Conservation (phyloP, 306 rosid species). For the Quercus suber region DNA sequence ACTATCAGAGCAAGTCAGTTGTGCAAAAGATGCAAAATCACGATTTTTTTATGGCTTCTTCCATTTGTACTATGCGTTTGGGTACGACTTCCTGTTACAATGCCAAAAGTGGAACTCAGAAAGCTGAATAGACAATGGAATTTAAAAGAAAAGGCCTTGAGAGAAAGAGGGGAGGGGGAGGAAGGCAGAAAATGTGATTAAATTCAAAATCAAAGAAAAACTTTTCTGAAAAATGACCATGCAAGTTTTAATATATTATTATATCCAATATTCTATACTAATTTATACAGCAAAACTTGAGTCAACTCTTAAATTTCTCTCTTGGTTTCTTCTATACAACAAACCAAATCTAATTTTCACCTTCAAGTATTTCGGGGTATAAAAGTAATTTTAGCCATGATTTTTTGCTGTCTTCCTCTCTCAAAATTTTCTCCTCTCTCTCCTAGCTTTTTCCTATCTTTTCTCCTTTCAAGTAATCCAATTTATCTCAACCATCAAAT, state of each 20-base stretch:
- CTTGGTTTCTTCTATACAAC: background rate
- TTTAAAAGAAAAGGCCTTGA: background rate
- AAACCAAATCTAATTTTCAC: background rate
- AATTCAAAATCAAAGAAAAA: background rate
- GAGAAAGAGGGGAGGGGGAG: background rate
- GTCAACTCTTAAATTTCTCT: background rate
- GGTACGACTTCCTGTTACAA: slow-evolving; percentile 79
- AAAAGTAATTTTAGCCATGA: background rate
- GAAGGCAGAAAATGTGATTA: background rate
- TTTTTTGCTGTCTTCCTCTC: background rate
- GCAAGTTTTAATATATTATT: background rate
- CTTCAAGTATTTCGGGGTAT: background rate
- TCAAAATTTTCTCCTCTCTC: background rate
- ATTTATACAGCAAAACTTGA: background rate
- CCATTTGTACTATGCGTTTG: slow-evolving; percentile 81
- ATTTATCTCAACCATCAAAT: background rate
- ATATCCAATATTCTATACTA: background rate
- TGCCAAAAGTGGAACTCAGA: slow-evolving; percentile 17
- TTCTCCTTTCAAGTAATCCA: background rate
- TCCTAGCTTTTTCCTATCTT: background rate
- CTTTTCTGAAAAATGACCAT: background rate
- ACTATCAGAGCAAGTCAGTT: slow-evolving; percentile 78
- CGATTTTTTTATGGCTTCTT: slow-evolving; percentile 82
- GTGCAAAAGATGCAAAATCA: slow-evolving; percentile 79
- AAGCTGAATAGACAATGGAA: background rate